Conservation (phyloP, 2,329 filamentous ascomycete genomes). For the Penicillium verrucosum region DNA sequence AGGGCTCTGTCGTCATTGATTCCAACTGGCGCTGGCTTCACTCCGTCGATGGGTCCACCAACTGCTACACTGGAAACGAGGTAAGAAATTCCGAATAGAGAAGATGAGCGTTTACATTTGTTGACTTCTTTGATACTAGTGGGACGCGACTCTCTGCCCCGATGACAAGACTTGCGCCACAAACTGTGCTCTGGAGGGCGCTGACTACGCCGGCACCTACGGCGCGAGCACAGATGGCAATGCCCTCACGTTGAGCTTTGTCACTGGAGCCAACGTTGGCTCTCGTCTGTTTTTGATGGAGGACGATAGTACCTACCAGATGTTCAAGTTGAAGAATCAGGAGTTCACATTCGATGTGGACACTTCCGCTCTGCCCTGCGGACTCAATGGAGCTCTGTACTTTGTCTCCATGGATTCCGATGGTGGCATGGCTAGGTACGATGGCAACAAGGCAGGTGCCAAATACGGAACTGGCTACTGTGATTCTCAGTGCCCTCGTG, state of each 20-base stretch:
- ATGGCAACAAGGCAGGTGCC: conserved; percentile 56
- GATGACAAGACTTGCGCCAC: conserved; percentile 50
- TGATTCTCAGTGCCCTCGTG: conserved; percentile 56
- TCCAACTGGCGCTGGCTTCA: conserved; percentile 60
- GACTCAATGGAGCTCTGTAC: conserved; percentile 70
- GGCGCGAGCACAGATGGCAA: conserved; percentile 52
- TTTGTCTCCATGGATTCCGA: conserved; percentile 60
- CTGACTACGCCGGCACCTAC: conserved; percentile 52
- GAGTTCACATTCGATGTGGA: conserved; percentile 73
- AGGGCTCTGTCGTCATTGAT: conserved; percentile 55
- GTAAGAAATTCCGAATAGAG: conserved; percentile 3
- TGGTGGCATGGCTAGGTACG: conserved; percentile 54
- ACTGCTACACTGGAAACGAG: conserved; percentile 57
- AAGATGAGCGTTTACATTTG: not conserved
- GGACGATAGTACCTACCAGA: conserved; percentile 60
- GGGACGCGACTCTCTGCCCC: conserved; percentile 50
- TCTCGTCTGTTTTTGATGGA: conserved; percentile 65
- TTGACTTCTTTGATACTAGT: conserved; percentile 19
- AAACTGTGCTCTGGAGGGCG: conserved; percentile 58
- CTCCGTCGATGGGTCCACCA: conserved; percentile 47
- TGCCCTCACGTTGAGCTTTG: conserved; percentile 49
- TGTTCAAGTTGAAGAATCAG: conserved; percentile 62
- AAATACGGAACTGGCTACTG: conserved; percentile 64
- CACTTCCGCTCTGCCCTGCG: conserved; percentile 64
- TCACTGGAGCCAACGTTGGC: conserved; percentile 45